Conservation (phyloP, 306 rosid genomes). For the Pyrus pyrifolia region DNA sequence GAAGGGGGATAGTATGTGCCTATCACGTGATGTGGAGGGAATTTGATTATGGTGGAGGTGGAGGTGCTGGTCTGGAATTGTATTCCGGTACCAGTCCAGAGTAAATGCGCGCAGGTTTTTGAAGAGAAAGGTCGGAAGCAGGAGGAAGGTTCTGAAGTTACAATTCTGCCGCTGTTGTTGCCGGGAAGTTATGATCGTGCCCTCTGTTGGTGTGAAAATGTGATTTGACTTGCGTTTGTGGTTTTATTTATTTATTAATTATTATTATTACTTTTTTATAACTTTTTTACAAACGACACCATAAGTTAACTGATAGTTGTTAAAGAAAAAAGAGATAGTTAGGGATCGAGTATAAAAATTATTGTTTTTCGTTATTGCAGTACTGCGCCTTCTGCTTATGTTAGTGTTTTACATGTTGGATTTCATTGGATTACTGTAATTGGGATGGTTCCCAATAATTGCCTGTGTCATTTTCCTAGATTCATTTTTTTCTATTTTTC, state of each 20-base stretch:
- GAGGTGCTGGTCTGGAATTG: neutral
- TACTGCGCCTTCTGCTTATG: too few species aligned
- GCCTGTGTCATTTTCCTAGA: neutral
- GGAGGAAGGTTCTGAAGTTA: neutral
- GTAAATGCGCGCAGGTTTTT: slow-evolving; percentile 12
- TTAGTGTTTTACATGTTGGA: neutral
- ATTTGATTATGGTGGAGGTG: neutral
- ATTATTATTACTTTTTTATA: too few species aligned
- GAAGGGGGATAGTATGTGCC: neutral
- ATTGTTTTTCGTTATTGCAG: too few species aligned
- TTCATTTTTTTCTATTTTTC: neutral
- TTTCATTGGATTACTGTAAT: neutral
- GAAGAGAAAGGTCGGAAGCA: neutral
- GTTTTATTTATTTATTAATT: too few species aligned
- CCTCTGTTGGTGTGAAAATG: neutral
- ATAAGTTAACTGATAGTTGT: too few species aligned
- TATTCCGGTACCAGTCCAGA: neutral
- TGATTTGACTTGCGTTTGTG: neutral
- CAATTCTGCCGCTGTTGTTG: neutral
- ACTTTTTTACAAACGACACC: too few species aligned
- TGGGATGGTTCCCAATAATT: neutral
- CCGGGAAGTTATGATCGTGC: neutral
- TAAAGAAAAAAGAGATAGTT: too few species aligned
- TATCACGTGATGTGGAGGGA: neutral
- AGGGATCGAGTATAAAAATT: too few species aligned